These are phyloP conservation scores for Hibiscus trionum DNA, from an alignment of 345 rosid genomes.

Conservation along the genomic window DNA sequence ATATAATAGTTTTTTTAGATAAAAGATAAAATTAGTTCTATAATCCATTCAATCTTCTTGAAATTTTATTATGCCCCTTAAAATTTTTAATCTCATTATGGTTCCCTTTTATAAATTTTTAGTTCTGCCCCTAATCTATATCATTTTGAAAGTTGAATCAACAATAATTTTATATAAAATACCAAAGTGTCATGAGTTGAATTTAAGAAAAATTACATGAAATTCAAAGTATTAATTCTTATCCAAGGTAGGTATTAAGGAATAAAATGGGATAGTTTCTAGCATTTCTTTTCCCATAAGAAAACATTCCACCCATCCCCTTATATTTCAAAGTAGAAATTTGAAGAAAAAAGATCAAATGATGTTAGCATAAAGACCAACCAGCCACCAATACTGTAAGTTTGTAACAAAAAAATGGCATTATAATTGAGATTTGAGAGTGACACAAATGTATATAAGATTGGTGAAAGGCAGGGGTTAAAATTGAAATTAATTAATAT, in stretches of 20 bases:
- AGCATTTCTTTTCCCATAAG: not conserved
- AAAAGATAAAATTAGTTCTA: too few species aligned
- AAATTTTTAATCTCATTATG: too few species aligned
- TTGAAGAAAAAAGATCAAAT: slow-evolving; percentile 1
- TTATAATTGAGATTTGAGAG: slow-evolving; percentile 3
- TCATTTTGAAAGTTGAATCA: not conserved
- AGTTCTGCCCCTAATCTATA: not conserved
- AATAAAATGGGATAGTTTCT: not conserved
- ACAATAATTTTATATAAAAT: not conserved
- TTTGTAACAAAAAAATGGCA: slow-evolving; percentile 1
- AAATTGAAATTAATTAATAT: not conserved
- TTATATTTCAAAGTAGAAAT: not conserved
- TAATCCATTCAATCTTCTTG: too few species aligned
- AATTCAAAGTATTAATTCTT: not conserved
- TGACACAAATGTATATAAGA: too few species aligned
- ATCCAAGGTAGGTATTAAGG: slow-evolving; percentile 1
- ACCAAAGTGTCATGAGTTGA: not conserved
- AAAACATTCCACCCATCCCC: not conserved
- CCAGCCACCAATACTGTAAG: slow-evolving; percentile 11
- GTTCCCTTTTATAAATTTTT: too few species aligned
- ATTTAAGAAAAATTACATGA: not conserved
- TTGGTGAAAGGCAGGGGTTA: too few species aligned
- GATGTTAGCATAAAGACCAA: slow-evolving; percentile 21
- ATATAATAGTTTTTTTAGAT: too few species aligned
- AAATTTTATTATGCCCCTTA: too few species aligned